Evolutionary conservation across 2,329 filamentous ascomycete species (phyloP), one percentile per base, ranked within the genome.

Genomic region (Drechslerella dactyloides): DNA sequence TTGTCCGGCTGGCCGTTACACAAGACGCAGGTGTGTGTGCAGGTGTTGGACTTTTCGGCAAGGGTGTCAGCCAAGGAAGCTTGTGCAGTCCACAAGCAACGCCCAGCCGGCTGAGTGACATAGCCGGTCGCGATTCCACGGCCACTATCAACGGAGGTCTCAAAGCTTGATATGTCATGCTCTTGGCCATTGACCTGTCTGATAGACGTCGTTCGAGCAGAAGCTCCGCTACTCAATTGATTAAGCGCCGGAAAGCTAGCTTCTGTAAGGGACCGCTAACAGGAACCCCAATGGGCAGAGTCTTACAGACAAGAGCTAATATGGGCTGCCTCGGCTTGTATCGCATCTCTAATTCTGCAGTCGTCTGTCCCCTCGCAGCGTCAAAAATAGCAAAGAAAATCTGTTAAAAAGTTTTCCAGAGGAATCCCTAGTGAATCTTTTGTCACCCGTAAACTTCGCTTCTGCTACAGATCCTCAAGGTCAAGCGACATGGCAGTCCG

Each of bases 61-160:
- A 8, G 27, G 27, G 27, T 33, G 27, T 33, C 30, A 42, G 53
- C 40, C 53, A 58, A 62, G 62, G 62, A 69, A 63, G 65, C 65
- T 69, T 69, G 62, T 69, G 57, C 46, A 24, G 4, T 5, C 37
- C 42, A 63, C 62, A 69, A 69, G 65, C 58, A 62, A 58, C 50
- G 65, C 58, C 65, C 65, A 62, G 65, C 65, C 58, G 58, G 57
- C 64, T 66, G n/a, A n/a, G n/a, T n/a, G n/a, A n/a, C n/a, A n/a
- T n/a, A n/a, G n/a, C n/a, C n/a, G n/a, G n/a, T n/a, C n/a, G 27
- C 27, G 27, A 33, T 33, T 33, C 8, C 4, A 33, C 27, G 3
- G 27, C 27, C 27, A 8, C 27, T 33, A 33, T 33, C 27, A 8
- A 33, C 27, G 27, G 27, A 8, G 8, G 27, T 33, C 4, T 33